phyloP scores from a whole-genome alignment of 176 grass and related monocot genomes.

The Oropetium thomaeum region DNA sequence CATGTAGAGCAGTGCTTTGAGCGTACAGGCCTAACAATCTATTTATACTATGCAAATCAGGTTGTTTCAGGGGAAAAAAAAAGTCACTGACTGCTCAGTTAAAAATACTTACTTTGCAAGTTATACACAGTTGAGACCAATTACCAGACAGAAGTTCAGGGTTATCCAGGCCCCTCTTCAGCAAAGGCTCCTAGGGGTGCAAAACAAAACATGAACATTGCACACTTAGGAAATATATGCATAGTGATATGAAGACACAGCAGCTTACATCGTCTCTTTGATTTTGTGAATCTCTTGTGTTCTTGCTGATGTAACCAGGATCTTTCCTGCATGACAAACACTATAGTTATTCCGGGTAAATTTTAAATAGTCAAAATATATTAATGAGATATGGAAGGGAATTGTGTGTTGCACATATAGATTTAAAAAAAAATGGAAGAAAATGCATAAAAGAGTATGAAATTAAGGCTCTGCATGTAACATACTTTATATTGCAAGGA shows the following conservation, averaged over 20 bases:
- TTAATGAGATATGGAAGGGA: background rate
- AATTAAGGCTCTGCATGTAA: background rate
- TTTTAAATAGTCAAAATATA: slow-evolving; percentile 20
- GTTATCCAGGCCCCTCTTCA: slow-evolving; percentile 82
- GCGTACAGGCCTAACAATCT: slow-evolving; percentile 93
- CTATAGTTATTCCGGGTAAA: slow-evolving; percentile 17
- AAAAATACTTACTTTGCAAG: slow-evolving; percentile 79
- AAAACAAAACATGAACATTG: slow-evolving; percentile 25
- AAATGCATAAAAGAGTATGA: background rate
- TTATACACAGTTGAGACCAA: slow-evolving; percentile 92
- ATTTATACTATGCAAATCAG: slow-evolving; percentile 45
- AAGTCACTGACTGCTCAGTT: slow-evolving; percentile 18
- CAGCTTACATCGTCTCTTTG: slow-evolving; percentile 80
- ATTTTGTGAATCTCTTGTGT: slow-evolving; percentile 71
- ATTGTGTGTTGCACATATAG: background rate
- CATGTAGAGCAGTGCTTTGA: slow-evolving; percentile 99
- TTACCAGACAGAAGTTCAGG: slow-evolving; percentile 70
- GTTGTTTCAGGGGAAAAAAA: slow-evolving; percentile 14
- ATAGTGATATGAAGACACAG: slow-evolving; percentile 7
- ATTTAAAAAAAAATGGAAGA: slow-evolving; percentile 8
- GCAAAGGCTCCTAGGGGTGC: slow-evolving; percentile 74
- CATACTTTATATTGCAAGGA: background rate
- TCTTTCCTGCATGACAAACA: slow-evolving; percentile 74
- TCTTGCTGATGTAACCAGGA: slow-evolving; percentile 90
- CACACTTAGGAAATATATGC: slow-evolving; percentile 6